These are phyloP conservation scores for Filosporella fistucella DNA, from an alignment of 495 filamentous ascomycete species.

Conservation along the genomic window DNA sequence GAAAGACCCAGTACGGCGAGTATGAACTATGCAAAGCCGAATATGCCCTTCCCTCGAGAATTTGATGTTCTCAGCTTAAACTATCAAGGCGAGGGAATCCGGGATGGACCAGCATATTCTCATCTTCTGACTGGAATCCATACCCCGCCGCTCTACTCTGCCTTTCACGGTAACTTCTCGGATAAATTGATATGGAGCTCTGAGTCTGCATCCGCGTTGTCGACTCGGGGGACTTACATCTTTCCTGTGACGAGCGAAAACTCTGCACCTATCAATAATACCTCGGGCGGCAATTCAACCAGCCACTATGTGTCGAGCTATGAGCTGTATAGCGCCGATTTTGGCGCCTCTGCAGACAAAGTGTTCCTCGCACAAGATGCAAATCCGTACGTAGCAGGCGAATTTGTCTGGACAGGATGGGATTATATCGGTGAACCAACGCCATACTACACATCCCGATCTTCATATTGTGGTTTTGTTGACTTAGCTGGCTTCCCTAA, in stretches of 20 bases:
- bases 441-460: constrained; percentile 33
- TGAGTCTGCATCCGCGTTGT: constrained; percentile 37
- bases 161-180: constrained; percentile 35
- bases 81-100: constrained; percentile 43
- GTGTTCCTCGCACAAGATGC: constrained; percentile 39
- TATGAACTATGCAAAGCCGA: constrained; percentile 34
- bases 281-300: constrained; percentile 23
- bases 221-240: constrained; percentile 40
- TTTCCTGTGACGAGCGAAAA: constrained; percentile 39
- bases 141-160: constrained; percentile 24
- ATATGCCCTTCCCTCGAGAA: constrained; percentile 25
- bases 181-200: constrained; percentile 37
- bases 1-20: constrained; percentile 33
- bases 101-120: constrained; percentile 16
- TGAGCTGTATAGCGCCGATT: constrained; percentile 38
- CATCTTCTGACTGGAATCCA: constrained; percentile 8
- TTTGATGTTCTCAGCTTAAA: constrained; percentile 43
- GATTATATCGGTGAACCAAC: constrained; percentile 48
- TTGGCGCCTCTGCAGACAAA: constrained; percentile 41
- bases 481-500: constrained; percentile 45
- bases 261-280: constrained; percentile 21
- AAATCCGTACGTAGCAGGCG: constrained; percentile 37
- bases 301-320: constrained; percentile 36
- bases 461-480: constrained; percentile 43
- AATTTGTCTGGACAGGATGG: constrained; percentile 47